phyloP scores from a whole-genome alignment of 73 alveolate species.

The Paramecium primaurelia region DNA sequence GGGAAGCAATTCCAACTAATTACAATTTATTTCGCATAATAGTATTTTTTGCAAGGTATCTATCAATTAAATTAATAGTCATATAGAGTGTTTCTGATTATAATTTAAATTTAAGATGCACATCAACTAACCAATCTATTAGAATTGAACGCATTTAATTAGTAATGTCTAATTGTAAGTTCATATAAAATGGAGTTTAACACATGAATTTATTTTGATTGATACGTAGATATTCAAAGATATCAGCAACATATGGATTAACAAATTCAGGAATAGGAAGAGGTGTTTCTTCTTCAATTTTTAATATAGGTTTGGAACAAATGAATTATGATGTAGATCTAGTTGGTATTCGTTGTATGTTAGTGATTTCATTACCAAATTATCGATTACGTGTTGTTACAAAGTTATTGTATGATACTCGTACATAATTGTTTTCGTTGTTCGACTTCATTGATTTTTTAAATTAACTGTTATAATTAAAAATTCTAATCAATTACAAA shows the following conservation, averaged over 20 bases:
- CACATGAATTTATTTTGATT: conserved; percentile 7
- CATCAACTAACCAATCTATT: conserved; percentile 84
- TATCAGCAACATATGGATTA: conserved; percentile 17
- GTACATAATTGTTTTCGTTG: conserved; percentile 14
- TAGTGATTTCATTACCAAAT: conserved; percentile 8
- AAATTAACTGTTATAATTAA: neutral
- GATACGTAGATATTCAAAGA: neutral
- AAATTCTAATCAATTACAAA: neutral
- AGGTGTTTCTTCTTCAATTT: conserved; percentile 14
- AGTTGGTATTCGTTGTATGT: neutral
- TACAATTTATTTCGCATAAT: conserved; percentile 32
- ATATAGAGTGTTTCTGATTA: conserved; percentile 78
- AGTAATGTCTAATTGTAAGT: conserved; percentile 67
- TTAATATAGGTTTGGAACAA: neutral
- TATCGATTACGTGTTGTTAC: neutral
- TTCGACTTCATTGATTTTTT: neutral
- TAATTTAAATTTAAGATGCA: conserved; percentile 79
- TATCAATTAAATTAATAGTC: conserved; percentile 73
- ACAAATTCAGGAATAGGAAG: conserved; percentile 3
- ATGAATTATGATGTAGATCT: neutral
- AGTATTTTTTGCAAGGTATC: conserved; percentile 75
- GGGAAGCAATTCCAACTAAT: conserved; percentile 58
- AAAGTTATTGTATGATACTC: neutral
- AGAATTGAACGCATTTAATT: conserved; percentile 76
- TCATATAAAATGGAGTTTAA: conserved; percentile 20